Conservation (phyloP, 805 yeast species). For the Zygosaccharomyces rouxii region DNA sequence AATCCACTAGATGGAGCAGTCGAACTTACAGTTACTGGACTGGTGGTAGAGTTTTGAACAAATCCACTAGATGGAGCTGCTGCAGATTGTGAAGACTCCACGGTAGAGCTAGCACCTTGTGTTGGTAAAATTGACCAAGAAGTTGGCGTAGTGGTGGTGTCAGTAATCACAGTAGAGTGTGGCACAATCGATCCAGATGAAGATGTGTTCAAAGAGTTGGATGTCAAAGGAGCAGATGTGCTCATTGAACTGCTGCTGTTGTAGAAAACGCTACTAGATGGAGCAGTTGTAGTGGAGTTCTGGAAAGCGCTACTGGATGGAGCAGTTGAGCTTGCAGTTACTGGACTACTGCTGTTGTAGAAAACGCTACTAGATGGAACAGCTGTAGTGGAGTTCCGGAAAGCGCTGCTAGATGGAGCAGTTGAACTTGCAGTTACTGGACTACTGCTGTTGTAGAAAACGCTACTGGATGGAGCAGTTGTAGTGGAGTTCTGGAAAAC, state of each 20-base stretch:
- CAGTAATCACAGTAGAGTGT: not conserved
- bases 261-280: no score
- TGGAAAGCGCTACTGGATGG: not conserved
- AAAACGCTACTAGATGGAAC: no score
- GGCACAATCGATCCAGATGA: not conserved
- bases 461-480: not conserved
- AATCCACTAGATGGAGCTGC: not conserved
- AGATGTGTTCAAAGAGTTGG: not conserved
- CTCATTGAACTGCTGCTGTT: no score
- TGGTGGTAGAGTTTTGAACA: not conserved
- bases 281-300: not conserved
- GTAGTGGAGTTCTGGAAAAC: no score
- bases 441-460: not conserved
- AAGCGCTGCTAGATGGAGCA: no score
- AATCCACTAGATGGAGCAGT: not conserved
- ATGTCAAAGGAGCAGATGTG: no score
- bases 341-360: no score
- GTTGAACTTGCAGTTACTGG: no score
- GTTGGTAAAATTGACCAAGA: not conserved
- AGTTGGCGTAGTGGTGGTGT: not conserved
- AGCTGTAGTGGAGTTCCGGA: no score
- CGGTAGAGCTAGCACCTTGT: not conserved
- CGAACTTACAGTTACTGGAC: not conserved
- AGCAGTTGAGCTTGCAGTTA: no score
- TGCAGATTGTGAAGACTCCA: no score